phyloP scores from a whole-genome alignment of 208 protist genomes.

The Trypanosoma melophagium region DNA sequence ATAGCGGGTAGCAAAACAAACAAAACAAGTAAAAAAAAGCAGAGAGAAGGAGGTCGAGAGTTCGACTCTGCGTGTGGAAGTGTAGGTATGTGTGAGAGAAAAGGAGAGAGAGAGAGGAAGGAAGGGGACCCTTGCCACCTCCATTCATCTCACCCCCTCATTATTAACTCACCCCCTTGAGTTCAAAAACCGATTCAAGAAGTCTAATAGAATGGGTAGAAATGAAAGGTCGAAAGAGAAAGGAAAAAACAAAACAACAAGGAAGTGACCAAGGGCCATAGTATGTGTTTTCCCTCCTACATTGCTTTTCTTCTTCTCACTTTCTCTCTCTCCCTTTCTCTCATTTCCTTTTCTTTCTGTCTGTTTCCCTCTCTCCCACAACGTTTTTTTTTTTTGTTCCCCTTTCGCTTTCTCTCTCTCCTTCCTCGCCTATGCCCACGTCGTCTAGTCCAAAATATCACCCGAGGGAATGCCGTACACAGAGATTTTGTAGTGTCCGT shows the following conservation, averaged over 20 bases:
- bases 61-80: too few species aligned
- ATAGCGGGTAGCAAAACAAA: too few species aligned
- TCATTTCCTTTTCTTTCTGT: neutral
- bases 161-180: neutral
- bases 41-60: too few species aligned
- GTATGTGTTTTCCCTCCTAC: neutral
- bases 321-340: neutral
- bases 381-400: neutral
- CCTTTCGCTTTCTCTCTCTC: neutral
- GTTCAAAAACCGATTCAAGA: slow-evolving; percentile 20
- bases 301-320: neutral
- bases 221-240: slow-evolving; percentile 17
- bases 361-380: neutral
- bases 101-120: too few species aligned
- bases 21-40: too few species aligned
- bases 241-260: slow-evolving; percentile 30
- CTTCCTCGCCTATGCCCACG: neutral
- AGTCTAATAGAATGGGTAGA: slow-evolving; percentile 8
- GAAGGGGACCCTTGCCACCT: too few species aligned
- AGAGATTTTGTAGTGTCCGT: slow-evolving; percentile 87
- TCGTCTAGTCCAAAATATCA: slow-evolving; percentile 44
- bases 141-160: too few species aligned
- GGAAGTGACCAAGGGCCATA: neutral
- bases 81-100: too few species aligned
- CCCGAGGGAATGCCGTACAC: slow-evolving; percentile 84